phyloP scores from a whole-genome alignment of 108 stramenopile genomes.

The Stephanodiscus minutulus region DNA sequence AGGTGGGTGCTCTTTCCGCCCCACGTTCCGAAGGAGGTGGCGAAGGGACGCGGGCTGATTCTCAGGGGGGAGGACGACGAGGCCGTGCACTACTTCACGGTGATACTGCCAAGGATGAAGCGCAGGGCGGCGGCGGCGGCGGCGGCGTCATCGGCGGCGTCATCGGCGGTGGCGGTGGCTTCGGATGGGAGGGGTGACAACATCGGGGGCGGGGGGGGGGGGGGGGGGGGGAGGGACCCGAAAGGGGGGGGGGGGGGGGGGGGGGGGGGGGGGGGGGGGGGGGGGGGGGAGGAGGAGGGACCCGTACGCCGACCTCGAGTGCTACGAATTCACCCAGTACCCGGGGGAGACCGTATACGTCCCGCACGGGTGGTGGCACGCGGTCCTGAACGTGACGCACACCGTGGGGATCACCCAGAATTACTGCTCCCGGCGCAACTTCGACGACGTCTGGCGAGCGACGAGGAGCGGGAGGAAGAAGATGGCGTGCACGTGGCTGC shows the following conservation, averaged over 20 bases:
- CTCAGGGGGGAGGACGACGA: slow-evolving; percentile 94
- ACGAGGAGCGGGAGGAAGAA: slow-evolving; percentile 91
- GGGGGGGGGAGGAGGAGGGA: not conserved
- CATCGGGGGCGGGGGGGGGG: not conserved
- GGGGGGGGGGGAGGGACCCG: too few species aligned
- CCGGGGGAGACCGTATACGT: slow-evolving; percentile 96
- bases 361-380: slow-evolving; percentile 99
- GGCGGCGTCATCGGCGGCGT: not conserved
- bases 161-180: too few species aligned
- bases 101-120: slow-evolving; percentile 91
- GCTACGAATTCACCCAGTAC: slow-evolving; percentile 96
- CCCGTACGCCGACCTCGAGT: slow-evolving; percentile 70
- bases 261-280: not conserved
- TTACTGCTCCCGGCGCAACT: slow-evolving; percentile 91
- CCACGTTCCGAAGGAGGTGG: slow-evolving; percentile 77
- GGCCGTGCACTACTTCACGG: slow-evolving; percentile 95
- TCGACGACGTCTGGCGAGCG: slow-evolving; percentile 92
- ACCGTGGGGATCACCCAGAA: slow-evolving; percentile 98
- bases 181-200: not conserved
- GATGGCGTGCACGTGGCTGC: slow-evolving; percentile 94
- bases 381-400: slow-evolving; percentile 94
- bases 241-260: slow-evolving; percentile 19
- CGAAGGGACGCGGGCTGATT: slow-evolving; percentile 82
- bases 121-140: slow-evolving; percentile 53
- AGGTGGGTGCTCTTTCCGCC: slow-evolving; percentile 99